These are phyloP conservation scores for Ceratocystis ficicola DNA, from an alignment of 2,329 filamentous ascomycete species.

Conservation along the genomic window DNA sequence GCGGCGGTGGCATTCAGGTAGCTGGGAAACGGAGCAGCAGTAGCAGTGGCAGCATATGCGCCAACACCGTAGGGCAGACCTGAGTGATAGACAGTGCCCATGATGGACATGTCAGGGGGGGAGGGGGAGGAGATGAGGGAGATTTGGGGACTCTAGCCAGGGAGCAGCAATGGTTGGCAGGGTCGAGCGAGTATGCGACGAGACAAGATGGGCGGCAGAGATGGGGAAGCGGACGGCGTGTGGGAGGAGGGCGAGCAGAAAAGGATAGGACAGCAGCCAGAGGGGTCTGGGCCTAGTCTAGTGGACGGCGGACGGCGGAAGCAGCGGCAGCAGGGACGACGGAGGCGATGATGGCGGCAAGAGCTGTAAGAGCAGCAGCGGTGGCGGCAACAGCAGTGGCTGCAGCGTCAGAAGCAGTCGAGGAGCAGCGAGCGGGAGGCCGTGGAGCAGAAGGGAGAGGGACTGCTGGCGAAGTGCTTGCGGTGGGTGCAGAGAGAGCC, in stretches of 20 bases:
- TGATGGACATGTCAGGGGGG: slow-evolving; percentile 2
- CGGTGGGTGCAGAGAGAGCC: neutral
- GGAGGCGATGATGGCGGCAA: neutral
- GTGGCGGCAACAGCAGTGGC: neutral
- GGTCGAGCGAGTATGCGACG: neutral
- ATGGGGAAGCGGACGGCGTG: too few species aligned
- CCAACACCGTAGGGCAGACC: slow-evolving; percentile 9
- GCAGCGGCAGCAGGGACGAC: neutral
- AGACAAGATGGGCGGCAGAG: too few species aligned
- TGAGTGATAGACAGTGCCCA: slow-evolving; percentile 16
- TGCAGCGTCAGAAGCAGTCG: neutral
- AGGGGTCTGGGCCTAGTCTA: neutral
- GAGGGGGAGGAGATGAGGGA: neutral
- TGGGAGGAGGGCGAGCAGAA: neutral
- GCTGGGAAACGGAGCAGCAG: slow-evolving; percentile 9
- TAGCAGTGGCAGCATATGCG: slow-evolving; percentile 1
- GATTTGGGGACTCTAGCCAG: neutral
- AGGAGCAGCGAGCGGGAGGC: neutral
- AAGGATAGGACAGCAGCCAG: too few species aligned
- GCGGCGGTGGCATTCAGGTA: slow-evolving; percentile 1
- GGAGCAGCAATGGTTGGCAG: neutral
- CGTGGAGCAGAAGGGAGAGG: neutral
- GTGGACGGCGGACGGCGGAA: neutral
- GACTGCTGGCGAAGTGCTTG: neutral
- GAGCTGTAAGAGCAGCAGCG: neutral